Conservation (phyloP, 2,329 filamentous ascomycete genomes). For the Pseudodiploospora longispora region DNA sequence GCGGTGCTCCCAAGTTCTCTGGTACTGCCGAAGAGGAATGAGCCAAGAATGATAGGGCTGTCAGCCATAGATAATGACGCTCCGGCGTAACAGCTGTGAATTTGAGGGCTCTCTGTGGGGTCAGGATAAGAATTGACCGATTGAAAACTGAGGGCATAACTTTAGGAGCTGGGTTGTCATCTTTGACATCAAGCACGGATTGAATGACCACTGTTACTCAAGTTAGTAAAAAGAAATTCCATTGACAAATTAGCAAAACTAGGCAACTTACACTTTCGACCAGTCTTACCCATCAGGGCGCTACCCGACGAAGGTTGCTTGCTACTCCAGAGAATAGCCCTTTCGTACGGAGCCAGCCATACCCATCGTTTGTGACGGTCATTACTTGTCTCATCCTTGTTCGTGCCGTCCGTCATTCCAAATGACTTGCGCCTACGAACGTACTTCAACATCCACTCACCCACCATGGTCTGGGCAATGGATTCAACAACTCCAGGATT, state of each 20-base stretch:
- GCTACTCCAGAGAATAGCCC: conserved; percentile 95
- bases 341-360: conserved; percentile 94
- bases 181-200: conserved; percentile 93
- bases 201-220: conserved; percentile 69
- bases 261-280: conserved; percentile 76
- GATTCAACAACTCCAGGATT: conserved; percentile 83
- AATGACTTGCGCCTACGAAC: conserved; percentile 85
- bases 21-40: conserved; percentile 78
- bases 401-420: conserved; percentile 60
- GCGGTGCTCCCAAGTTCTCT: conserved; percentile 54
- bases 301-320: conserved; percentile 87
- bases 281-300: conserved; percentile 87
- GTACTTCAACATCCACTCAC: conserved; percentile 95
- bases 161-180: conserved; percentile 79
- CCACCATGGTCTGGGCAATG: conserved; percentile 97
- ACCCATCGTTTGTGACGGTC: conserved; percentile 95
- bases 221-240: conserved; percentile 1
- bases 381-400: conserved; percentile 62
- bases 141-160: conserved; percentile 60
- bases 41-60: conserved; percentile 86
- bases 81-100: conserved; percentile 81
- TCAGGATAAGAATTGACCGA: conserved; percentile 89
- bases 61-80: conserved; percentile 91
- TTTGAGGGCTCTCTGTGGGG: conserved; percentile 86
- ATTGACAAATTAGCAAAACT: neutral